A percentile compares a stretch with the other conserved stretches of the same genome.
These are phyloP conservation scores for Sporisorium reilianum DNA, from an alignment of 1,284 basidiomycete species.

Conservation along the genomic window DNA sequence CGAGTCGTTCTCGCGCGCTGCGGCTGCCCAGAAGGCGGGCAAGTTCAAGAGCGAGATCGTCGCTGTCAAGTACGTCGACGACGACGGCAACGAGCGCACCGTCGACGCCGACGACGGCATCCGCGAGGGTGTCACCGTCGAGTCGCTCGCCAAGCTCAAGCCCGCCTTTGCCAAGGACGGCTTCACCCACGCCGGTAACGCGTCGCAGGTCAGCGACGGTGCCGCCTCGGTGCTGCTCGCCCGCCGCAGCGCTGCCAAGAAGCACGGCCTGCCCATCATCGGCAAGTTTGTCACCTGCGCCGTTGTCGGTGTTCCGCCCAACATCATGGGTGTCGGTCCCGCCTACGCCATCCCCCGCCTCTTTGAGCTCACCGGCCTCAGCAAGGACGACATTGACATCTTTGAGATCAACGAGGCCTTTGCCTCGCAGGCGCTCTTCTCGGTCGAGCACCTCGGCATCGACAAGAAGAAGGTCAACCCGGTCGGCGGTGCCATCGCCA, in stretches of 20 bases:
- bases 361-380: constrained; percentile 61
- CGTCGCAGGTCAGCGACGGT: constrained; percentile 96
- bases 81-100: constrained; percentile 81
- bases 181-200: constrained; percentile 90
- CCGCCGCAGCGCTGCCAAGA: constrained; percentile 85
- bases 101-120: constrained; percentile 93
- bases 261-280: constrained; percentile 87
- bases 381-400: constrained; percentile 65
- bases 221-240: constrained; percentile 93
- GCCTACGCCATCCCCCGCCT: constrained; percentile 67
- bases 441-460: constrained; percentile 74
- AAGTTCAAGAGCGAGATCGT: constrained; percentile 94
- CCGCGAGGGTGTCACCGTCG: constrained; percentile 82
- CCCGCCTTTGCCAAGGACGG: constrained; percentile 91
- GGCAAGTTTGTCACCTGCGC: constrained; percentile 88
- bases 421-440: constrained; percentile 71
- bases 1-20: constrained; percentile 84
- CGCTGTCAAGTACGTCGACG: constrained; percentile 83
- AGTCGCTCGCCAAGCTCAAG: constrained; percentile 89
- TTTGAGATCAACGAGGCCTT: constrained; percentile 70
- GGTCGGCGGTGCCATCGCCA: constrained; percentile 71
- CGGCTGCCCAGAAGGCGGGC: constrained; percentile 85
- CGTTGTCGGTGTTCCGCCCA: constrained; percentile 75
- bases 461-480: constrained; percentile 72
- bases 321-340: constrained; percentile 69